These are phyloP conservation scores for Pelargonium fulgidum DNA, from an alignment of 441 rosid genomes.

Conservation along the genomic window DNA sequence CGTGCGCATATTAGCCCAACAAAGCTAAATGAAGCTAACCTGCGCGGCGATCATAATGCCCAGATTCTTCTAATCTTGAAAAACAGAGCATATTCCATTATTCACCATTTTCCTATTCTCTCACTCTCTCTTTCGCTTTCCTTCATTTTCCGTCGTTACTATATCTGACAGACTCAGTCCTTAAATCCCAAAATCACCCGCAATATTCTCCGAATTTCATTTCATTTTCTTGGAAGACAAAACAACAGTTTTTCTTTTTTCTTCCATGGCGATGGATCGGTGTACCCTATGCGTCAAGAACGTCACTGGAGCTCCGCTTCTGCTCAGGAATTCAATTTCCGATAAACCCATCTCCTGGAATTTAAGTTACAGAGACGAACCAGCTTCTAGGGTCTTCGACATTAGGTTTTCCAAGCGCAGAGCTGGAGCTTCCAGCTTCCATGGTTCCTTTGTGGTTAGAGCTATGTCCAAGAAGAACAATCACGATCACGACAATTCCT, in stretches of 20 bases:
- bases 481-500: slow-evolving; percentile 38
- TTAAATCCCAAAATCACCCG: background rate
- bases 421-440: slow-evolving; percentile 23
- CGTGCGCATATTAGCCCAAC: too few species aligned
- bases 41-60: too few species aligned
- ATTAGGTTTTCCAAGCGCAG: slow-evolving; percentile 34
- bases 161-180: background rate
- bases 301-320: slow-evolving; percentile 34
- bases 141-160: background rate
- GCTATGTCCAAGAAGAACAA: slow-evolving; percentile 62
- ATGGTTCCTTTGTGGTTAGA: slow-evolving; percentile 37
- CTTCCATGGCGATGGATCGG: slow-evolving; percentile 42
- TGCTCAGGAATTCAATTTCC: slow-evolving; percentile 28
- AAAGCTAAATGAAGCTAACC: too few species aligned
- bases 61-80: too few species aligned
- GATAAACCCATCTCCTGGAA: slow-evolving; percentile 29
- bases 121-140: background rate
- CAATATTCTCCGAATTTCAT: background rate
- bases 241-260: slow-evolving; percentile 4
- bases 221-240: slow-evolving; percentile 5
- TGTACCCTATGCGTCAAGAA: slow-evolving; percentile 46
- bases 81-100: too few species aligned
- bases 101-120: background rate
- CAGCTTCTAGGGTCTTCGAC: slow-evolving; percentile 25
- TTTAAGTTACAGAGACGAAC: slow-evolving; percentile 25